These are phyloP conservation scores for Exophiala oligosperma DNA, from an alignment of 2,329 filamentous ascomycete genomes.

Conservation along the genomic window DNA sequence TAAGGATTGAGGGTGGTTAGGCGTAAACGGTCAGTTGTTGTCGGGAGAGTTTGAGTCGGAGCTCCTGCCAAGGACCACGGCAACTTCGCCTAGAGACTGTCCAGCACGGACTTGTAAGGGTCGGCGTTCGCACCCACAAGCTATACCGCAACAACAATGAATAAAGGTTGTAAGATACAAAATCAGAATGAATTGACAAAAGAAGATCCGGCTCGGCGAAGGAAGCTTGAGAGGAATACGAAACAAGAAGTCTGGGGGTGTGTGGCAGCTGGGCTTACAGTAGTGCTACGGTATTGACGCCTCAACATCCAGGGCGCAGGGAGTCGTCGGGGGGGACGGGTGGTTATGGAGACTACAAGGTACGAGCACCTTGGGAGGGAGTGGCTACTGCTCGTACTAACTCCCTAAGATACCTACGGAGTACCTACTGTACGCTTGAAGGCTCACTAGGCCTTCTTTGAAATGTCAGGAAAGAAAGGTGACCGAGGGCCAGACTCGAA, in stretches of 20 bases:
- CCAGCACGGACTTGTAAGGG: neutral
- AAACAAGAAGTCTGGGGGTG: neutral
- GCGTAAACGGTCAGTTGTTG: slow-evolving; percentile 1
- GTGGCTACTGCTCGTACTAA: no score
- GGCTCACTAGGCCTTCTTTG: no score
- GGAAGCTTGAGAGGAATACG: neutral
- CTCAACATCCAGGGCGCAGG: no score
- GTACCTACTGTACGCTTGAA: no score
- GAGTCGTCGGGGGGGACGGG: no score
- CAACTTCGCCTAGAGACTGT: neutral
- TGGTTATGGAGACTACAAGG: no score
- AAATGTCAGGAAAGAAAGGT: no score
- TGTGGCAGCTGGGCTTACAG: no score
- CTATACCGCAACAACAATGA: neutral
- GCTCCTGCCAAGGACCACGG: slow-evolving; percentile 3
- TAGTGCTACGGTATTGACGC: no score
- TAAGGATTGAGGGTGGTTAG: neutral
- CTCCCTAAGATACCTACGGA: no score
- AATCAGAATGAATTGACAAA: neutral
- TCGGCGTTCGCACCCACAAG: neutral
- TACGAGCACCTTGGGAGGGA: no score
- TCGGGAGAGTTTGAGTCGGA: slow-evolving; percentile 2
- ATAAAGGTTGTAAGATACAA: neutral
- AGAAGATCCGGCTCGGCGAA: neutral
- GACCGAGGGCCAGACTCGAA: no score